Base-by-base conservation (phyloP, 345 rosid genomes). In the Clarkia xantiana region DNA sequence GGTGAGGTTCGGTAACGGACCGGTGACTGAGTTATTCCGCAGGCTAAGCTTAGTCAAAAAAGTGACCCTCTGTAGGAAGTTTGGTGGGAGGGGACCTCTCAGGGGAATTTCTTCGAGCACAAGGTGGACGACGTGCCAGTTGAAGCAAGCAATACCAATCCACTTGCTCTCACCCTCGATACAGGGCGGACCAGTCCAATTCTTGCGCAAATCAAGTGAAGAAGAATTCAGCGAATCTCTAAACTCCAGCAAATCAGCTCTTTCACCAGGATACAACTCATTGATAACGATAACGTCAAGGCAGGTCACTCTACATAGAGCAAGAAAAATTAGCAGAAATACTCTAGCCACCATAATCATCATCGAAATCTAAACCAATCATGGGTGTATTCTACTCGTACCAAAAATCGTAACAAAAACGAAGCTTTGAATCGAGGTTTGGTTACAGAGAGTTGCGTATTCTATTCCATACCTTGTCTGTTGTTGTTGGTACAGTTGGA, bases 151-250 rank as follows among this genome's bases (percentile, higher is more conserved):
- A 52, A 79, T 23, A 1, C 85, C 85, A 38, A 38, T 38, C 85
- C 81, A 79, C 40, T 60, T 55, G 69, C 71, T 71, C 11, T 4
- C 8, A 39, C 65, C 53, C 6, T 49, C 14, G 36, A n/a, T 4
- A 49, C 86, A 79, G 9, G 79, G 81, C 1, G 76, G 76, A 5
- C 86, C 81, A 3, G 77, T 68, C 86, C 86, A 79, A 13, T 49
- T 60, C 6, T 16, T 18, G 18, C 68, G 68, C 64, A 72, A 48
- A 39, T 62, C 47, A 0, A 19, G 36, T 18, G 68, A 39, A 12
- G 71, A 66, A 51, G 14, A n/a, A n/a, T n/a, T 23, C 15, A 68
- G 10, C 3, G 69, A 70, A 48, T 72, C 73, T 48, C 76, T 70
- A 0, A 78, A 39, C 58, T 42, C 61, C 54, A 75, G 44, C 69